phyloP scores from a whole-genome alignment of 495 filamentous ascomycete genomes.

The Chaetomium fimeti region DNA sequence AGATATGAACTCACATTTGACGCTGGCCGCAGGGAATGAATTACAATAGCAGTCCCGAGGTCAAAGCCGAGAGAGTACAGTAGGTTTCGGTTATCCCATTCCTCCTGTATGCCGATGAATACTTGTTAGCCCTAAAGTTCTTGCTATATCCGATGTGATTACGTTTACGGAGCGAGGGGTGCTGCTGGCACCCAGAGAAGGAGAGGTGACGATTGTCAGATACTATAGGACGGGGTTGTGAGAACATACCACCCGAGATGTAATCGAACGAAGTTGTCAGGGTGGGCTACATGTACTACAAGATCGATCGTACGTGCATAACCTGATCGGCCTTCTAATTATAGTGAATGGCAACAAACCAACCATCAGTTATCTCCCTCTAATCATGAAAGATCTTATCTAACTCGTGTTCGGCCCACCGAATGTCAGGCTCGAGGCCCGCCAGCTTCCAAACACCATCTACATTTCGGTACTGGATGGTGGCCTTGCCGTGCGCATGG shows the following conservation, averaged over 20 bases:
- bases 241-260: too few species aligned
- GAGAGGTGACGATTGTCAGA: too few species aligned
- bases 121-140: neutral
- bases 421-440: neutral
- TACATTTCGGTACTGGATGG: neutral
- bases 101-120: constrained; percentile 22
- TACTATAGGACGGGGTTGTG: too few species aligned
- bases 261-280: too few species aligned
- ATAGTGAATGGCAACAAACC: too few species aligned
- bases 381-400: constrained; percentile 1
- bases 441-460: constrained; percentile 2
- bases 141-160: too few species aligned
- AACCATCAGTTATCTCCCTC: too few species aligned
- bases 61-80: constrained; percentile 30
- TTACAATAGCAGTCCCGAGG: constrained; percentile 16
- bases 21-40: constrained; percentile 19
- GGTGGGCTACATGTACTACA: too few species aligned
- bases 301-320: too few species aligned
- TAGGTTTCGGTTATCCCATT: constrained; percentile 37
- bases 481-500: neutral
- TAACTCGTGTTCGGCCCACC: neutral
- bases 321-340: too few species aligned
- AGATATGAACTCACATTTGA: constrained; percentile 14
- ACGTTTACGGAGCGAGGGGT: too few species aligned
- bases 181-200: too few species aligned